phyloP scores from a whole-genome alignment of 495 filamentous ascomycete genomes.

The Daldinia childiae region DNA sequence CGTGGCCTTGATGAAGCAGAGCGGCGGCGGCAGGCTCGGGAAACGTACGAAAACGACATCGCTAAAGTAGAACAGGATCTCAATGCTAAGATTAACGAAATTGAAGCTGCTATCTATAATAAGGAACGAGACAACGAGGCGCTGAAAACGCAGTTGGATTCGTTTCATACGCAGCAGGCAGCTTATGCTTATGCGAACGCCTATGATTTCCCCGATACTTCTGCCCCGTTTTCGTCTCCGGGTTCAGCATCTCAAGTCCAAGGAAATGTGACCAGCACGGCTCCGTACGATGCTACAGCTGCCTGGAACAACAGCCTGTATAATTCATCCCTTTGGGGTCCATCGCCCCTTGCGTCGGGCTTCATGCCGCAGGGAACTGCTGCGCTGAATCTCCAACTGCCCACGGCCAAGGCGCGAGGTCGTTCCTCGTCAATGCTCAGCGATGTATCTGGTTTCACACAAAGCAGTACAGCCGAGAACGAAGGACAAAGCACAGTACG shows the following conservation, averaged over 20 bases:
- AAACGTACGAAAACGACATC: conserved; percentile 71
- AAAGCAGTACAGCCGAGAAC: conserved; percentile 56
- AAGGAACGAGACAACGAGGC: conserved; percentile 55
- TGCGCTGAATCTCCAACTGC: conserved; percentile 32
- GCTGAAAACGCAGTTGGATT: conserved; percentile 52
- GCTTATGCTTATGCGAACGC: conserved; percentile 44
- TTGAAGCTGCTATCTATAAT: conserved; percentile 50
- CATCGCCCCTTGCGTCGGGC: conserved; percentile 38
- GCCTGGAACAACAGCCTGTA: conserved; percentile 47
- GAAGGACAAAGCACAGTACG: conserved; percentile 31
- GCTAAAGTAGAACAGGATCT: conserved; percentile 62
- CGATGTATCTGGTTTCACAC: conserved; percentile 71
- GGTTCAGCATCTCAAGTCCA: conserved; percentile 28
- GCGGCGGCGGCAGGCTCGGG: conserved; percentile 73
- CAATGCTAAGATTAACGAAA: conserved; percentile 49
- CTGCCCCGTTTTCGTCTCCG: conserved; percentile 31
- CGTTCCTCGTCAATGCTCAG: conserved; percentile 75
- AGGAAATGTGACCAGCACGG: conserved; percentile 20
- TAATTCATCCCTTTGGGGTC: conserved; percentile 43
- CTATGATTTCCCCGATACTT: conserved; percentile 38
- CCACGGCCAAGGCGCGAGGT: conserved; percentile 56
- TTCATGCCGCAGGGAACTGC: conserved; percentile 44
- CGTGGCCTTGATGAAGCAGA: conserved; percentile 79
- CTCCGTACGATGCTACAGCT: conserved; percentile 41
- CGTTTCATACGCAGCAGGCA: conserved; percentile 49